Conservation (phyloP, 1,284 basidiomycete species). For the Moesziomyces antarcticus region DNA sequence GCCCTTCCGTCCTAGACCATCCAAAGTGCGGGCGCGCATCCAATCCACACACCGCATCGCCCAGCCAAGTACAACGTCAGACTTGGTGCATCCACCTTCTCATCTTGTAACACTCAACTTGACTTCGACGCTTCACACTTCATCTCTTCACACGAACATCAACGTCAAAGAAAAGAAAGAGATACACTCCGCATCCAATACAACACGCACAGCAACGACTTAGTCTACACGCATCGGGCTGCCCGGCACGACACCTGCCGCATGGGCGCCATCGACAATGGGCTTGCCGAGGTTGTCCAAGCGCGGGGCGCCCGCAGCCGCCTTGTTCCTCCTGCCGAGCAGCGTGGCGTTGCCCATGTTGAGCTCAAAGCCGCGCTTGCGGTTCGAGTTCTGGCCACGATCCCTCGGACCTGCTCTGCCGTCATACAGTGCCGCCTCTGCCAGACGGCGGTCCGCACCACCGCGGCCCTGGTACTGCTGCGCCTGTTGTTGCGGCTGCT, state of each 20-base stretch:
- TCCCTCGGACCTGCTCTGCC: constrained; percentile 60
- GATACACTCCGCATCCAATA: not conserved
- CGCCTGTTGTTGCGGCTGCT: constrained; percentile 17
- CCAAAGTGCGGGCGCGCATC: no score
- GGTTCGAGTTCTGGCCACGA: constrained; percentile 44
- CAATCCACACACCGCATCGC: no score
- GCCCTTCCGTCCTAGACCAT: no score
- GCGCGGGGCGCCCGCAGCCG: constrained; percentile 14
- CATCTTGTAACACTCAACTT: no score
- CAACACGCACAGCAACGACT: not conserved
- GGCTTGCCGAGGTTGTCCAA: constrained; percentile 43
- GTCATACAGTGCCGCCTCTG: constrained; percentile 68
- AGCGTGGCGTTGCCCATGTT: constrained; percentile 64
- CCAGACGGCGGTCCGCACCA: constrained; percentile 56
- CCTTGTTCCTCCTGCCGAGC: constrained; percentile 59
- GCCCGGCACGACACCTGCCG: constrained; percentile 49
- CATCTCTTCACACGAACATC: not conserved
- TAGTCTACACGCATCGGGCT: constrained; percentile 57
- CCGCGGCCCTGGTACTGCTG: constrained; percentile 63
- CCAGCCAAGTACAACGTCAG: no score
- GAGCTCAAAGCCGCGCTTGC: constrained; percentile 61
- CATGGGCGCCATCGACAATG: constrained; percentile 41
- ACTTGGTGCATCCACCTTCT: no score
- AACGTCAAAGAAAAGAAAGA: not conserved
- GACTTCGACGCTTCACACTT: no score